A percentile compares a stretch with the other conserved stretches of the same genome.
phyloP scores from a whole-genome alignment of 352 stramenopile genomes.

The Aphanomyces astaci region DNA sequence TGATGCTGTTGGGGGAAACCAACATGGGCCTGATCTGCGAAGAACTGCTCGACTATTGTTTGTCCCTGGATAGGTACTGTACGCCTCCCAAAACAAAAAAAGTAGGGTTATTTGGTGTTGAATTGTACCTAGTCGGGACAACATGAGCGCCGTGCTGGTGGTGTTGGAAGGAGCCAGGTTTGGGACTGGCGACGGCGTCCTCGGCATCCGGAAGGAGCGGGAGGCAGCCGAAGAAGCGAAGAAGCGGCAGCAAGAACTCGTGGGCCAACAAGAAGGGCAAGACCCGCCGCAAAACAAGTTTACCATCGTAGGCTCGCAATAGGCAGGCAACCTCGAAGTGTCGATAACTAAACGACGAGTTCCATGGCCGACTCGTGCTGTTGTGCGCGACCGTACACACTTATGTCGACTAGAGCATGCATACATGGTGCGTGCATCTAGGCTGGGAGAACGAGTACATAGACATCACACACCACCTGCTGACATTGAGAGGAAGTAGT shows the following conservation, averaged over 20 bases:
- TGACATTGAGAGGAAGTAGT: no score
- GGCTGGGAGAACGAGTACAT: no score
- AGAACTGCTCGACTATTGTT: conserved; percentile 69
- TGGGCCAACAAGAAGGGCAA: neutral
- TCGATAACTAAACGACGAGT: no score
- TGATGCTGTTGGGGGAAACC: conserved; percentile 59
- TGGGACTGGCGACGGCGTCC: conserved; percentile 51
- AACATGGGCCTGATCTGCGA: conserved; percentile 69
- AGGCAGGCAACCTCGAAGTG: no score
- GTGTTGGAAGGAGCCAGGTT: conserved; percentile 64
- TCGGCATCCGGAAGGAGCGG: conserved; percentile 49
- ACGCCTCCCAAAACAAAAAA: no score
- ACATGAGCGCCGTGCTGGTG: conserved; percentile 77
- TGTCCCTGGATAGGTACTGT: conserved; percentile 68
- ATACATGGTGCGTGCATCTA: no score
- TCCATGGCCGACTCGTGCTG: no score
- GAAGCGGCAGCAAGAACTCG: conserved; percentile 29
- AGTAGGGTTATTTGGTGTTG: neutral
- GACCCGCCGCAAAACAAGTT: neutral
- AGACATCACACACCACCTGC: no score
- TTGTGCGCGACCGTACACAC: no score
- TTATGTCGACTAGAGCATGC: no score
- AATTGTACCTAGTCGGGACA: conserved; percentile 51
- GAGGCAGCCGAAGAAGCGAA: conserved; percentile 39
- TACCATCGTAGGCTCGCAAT: neutral